Evolutionary conservation across 257 asterid species (phyloP), one percentile per base, ranked within the genome.

Genomic region (Hygrophila difformis): DNA sequence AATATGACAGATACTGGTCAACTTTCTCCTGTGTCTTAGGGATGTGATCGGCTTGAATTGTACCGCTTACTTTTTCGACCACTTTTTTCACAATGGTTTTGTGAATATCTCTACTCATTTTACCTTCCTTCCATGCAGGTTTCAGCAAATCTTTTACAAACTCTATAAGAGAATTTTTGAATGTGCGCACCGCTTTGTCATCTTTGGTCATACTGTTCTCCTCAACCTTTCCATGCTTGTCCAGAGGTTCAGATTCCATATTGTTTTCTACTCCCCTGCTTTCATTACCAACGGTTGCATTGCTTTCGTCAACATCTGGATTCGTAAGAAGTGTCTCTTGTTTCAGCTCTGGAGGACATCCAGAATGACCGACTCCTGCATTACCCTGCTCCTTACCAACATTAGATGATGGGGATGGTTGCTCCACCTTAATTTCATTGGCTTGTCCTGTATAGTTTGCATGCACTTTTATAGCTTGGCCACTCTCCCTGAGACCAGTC

Each of bases 111-210:
- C 95, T 65, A 70, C 95, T 86, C 99, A 91, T 76, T 38, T 57
- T 53, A 12, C 96, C 99, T 82, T 82, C 91, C 60, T 86, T 91
- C 99, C 99, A 86, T 2, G 67, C 73, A 5, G 99, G 99, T 69
- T 83, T 91, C 60, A 91, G 47, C 39, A 80, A 74, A 53, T 86
- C 94, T 73, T 91, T 91, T 6, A 91, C 97, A 63, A 77, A 69
- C 66, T 86, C 96, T 26, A 91, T 51, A 13, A 91, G 87, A 41
- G 93, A 62, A 62, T 71, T 80, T 65, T 91, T 91, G 59, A 91
- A 86, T 28, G 78, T 29, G n/a, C 97, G 93, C 68, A 60, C 65
- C 37, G 49, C 82, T 63, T 79, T 91, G 26, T 91, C 96, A 63
- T 85, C 93, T 81, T 80, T 86, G 62, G 51, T 71, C 41, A 58